Evolutionary conservation across 495 filamentous ascomycete genomes (phyloP).

Genomic region (Penicillium pancosmium): DNA sequence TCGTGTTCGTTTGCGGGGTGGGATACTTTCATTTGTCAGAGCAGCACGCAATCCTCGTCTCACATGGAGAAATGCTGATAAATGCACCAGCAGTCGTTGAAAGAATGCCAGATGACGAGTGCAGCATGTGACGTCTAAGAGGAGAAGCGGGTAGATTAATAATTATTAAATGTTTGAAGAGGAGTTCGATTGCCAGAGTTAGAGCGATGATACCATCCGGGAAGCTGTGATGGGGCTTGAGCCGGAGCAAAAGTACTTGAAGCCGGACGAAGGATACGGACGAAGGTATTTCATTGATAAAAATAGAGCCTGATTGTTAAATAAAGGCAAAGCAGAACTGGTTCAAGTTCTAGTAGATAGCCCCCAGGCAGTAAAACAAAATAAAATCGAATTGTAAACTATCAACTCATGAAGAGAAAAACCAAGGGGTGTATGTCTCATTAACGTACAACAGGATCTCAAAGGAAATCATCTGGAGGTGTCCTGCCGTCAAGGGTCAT

Average conservation of each 20-base stretch:
- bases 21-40: constrained; percentile 33
- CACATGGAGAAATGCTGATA: constrained; percentile 33
- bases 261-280: too few relatives aligned
- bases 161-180: constrained; percentile 1
- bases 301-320: too few relatives aligned
- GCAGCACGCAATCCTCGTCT: constrained; percentile 38
- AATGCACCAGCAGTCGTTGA: constrained; percentile 18
- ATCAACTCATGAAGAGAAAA: constrained; percentile 35
- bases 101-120: constrained; percentile 7
- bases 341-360: too few relatives aligned
- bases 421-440: constrained; percentile 36
- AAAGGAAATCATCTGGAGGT: constrained; percentile 26
- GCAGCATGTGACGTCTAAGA: constrained; percentile 6
- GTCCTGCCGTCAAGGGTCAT: constrained; percentile 31
- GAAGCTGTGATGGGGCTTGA: too few relatives aligned
- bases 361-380: background rate
- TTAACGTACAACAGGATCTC: constrained; percentile 38
- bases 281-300: too few relatives aligned
- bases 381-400: constrained; percentile 25
- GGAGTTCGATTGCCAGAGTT: too few relatives aligned
- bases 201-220: too few relatives aligned
- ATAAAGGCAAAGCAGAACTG: too few relatives aligned
- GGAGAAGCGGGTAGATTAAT: background rate
- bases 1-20: constrained; percentile 20
- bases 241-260: too few relatives aligned